These are phyloP conservation scores for Moniliella sp. DNA, from an alignment of 1,284 basidiomycete genomes.

Conservation along the genomic window DNA sequence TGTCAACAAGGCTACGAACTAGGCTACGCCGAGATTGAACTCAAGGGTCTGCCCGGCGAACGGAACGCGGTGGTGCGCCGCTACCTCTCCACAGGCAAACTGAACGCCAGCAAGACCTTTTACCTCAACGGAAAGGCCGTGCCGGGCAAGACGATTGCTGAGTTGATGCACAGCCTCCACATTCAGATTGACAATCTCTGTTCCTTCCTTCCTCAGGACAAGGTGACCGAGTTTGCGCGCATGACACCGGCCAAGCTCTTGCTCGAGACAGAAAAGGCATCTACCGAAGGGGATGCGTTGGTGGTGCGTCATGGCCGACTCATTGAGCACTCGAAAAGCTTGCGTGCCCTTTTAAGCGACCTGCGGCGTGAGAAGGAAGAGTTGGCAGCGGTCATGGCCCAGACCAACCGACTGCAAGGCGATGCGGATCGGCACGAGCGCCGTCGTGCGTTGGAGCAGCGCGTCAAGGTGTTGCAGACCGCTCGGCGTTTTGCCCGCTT, in stretches of 20 bases:
- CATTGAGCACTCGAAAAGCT: slow-evolving; percentile 11
- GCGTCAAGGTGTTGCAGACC: slow-evolving; percentile 12
- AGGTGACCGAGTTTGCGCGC: slow-evolving; percentile 86
- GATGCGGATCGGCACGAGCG: slow-evolving; percentile 28
- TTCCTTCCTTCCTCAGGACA: slow-evolving; percentile 88
- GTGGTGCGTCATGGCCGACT: slow-evolving; percentile 53
- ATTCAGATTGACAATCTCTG: slow-evolving; percentile 86
- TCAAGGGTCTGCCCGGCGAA: slow-evolving; percentile 52
- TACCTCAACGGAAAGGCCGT: slow-evolving; percentile 9
- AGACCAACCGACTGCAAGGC: slow-evolving; percentile 24
- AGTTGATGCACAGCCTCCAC: slow-evolving; percentile 57
- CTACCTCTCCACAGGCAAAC: slow-evolving; percentile 9
- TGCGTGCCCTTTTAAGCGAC: slow-evolving; percentile 6
- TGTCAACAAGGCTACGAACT: slow-evolving; percentile 57
- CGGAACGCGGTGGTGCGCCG: slow-evolving; percentile 15
- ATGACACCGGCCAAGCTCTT: slow-evolving; percentile 68
- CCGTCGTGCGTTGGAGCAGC: slow-evolving; percentile 17
- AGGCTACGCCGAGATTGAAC: slow-evolving; percentile 72
- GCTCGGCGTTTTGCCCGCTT: slow-evolving; percentile 17
- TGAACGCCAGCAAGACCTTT: slow-evolving; percentile 26
- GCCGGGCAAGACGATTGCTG: too few relatives aligned
- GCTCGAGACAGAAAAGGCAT: slow-evolving; percentile 69
- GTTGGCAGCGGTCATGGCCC: slow-evolving; percentile 17
- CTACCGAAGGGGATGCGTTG: slow-evolving; percentile 52
- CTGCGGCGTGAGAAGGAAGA: slow-evolving; percentile 12